phyloP scores from a whole-genome alignment of 2,329 filamentous ascomycete species.

The Cytospora schulzeri region DNA sequence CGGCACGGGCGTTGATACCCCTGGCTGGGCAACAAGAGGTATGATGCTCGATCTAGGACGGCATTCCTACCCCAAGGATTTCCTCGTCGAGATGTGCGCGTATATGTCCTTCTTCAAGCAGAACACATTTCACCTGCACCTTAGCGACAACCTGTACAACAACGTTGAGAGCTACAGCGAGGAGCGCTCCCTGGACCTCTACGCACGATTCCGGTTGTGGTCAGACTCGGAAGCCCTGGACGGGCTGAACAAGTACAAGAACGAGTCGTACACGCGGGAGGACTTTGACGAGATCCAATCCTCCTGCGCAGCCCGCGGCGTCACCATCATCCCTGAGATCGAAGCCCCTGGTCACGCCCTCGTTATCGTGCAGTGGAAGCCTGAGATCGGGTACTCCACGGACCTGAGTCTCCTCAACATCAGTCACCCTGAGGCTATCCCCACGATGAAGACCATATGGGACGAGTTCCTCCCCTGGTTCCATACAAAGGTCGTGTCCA shows the following conservation, averaged over 20 bases:
- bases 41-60: constrained; percentile 56
- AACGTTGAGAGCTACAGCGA: constrained; percentile 49
- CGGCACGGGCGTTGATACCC: constrained; percentile 50
- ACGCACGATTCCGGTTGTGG: constrained; percentile 57
- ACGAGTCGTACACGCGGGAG: constrained; percentile 56
- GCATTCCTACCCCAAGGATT: constrained; percentile 58
- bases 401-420: constrained; percentile 57
- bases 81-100: constrained; percentile 58
- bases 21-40: constrained; percentile 53
- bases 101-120: constrained; percentile 65
- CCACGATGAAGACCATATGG: constrained; percentile 56
- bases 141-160: constrained; percentile 58
- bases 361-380: constrained; percentile 61
- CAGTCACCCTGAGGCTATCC: constrained; percentile 55
- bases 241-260: constrained; percentile 52
- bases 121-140: constrained; percentile 60
- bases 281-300: constrained; percentile 56
- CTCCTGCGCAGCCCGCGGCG: constrained; percentile 54
- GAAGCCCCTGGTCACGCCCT: constrained; percentile 61
- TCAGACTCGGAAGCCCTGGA: constrained; percentile 50
- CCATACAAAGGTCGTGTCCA: constrained; percentile 55
- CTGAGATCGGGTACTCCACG: constrained; percentile 50
- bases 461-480: constrained; percentile 58
- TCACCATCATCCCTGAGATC: constrained; percentile 62
- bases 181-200: constrained; percentile 51